A percentile compares a stretch with the other conserved stretches of the same genome.
Conservation (phyloP, 2,329 filamentous ascomycete genomes). For the Sclerotinia glacialis region DNA sequence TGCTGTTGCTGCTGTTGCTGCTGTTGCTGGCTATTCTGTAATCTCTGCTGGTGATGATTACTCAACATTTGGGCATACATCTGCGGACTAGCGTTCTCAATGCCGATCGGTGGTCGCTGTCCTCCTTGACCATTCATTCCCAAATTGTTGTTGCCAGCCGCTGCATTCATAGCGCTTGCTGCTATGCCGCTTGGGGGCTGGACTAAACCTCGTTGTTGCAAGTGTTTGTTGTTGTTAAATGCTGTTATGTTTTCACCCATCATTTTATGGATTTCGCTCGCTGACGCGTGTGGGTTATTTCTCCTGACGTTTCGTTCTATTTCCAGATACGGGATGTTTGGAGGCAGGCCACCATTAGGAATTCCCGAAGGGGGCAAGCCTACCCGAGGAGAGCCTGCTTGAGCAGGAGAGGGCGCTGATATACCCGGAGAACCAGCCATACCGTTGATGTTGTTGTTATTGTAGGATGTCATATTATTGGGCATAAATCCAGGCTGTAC, state of each 20-base stretch:
- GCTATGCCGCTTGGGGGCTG: slow-evolving; percentile 43
- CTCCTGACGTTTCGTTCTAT: slow-evolving; percentile 16
- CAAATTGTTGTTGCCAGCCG: slow-evolving; percentile 42
- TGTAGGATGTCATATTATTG: slow-evolving; percentile 52
- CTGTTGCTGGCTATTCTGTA: slow-evolving; percentile 35
- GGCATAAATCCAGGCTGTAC: slow-evolving; percentile 35
- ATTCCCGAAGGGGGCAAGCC: slow-evolving; percentile 26
- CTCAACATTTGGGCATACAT: slow-evolving; percentile 53
- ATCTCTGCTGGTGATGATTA: slow-evolving; percentile 43
- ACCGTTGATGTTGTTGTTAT: slow-evolving; percentile 46
- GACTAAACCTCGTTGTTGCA: slow-evolving; percentile 39
- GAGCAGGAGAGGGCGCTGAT: slow-evolving; percentile 31
- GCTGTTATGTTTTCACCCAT: slow-evolving; percentile 40
- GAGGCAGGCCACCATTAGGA: slow-evolving; percentile 14
- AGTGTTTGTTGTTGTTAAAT: slow-evolving; percentile 17
- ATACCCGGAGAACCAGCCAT: slow-evolving; percentile 43
- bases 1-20: slow-evolving; percentile 34
- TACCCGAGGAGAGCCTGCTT: slow-evolving; percentile 36
- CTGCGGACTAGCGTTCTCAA: slow-evolving; percentile 46
- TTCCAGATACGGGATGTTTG: slow-evolving; percentile 9
- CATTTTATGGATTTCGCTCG: slow-evolving; percentile 21
- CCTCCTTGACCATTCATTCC: slow-evolving; percentile 20
- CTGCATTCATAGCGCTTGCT: slow-evolving; percentile 52
- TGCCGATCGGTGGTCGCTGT: slow-evolving; percentile 29
- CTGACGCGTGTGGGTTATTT: slow-evolving; percentile 10